Conservation (phyloP, 2,329 filamentous ascomycete genomes). For the Alternaria consortialis region DNA sequence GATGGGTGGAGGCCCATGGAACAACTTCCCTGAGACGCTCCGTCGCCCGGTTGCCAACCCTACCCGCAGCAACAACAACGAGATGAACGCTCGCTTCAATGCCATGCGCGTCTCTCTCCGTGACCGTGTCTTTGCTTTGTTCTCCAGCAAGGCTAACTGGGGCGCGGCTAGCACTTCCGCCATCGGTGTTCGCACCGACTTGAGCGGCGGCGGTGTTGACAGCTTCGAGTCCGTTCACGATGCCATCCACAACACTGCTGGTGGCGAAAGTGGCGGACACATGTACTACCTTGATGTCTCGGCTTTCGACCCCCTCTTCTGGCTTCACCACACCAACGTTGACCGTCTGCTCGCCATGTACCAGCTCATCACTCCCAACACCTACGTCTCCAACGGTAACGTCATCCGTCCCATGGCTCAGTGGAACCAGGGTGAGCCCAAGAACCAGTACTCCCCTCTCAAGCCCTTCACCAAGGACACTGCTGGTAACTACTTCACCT, state of each 20-base stretch:
- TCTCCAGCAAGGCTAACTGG: slow-evolving; percentile 44
- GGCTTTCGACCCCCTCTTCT: slow-evolving; percentile 76
- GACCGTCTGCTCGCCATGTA: slow-evolving; percentile 72
- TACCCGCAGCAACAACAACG: slow-evolving; percentile 51
- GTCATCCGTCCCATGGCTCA: slow-evolving; percentile 44
- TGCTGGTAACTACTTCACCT: slow-evolving; percentile 57
- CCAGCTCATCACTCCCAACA: slow-evolving; percentile 75
- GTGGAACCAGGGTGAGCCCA: slow-evolving; percentile 55
- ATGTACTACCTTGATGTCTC: slow-evolving; percentile 78
- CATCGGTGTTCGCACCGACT: slow-evolving; percentile 44
- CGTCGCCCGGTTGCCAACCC: slow-evolving; percentile 46
- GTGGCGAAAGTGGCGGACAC: slow-evolving; percentile 66
- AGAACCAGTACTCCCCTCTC: slow-evolving; percentile 63
- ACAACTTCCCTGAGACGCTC: slow-evolving; percentile 43
- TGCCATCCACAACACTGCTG: slow-evolving; percentile 44
- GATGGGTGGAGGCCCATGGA: slow-evolving; percentile 53
- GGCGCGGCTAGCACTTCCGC: slow-evolving; percentile 40
- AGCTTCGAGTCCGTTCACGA: slow-evolving; percentile 51
- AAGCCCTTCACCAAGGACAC: slow-evolving; percentile 48
- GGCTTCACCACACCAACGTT: slow-evolving; percentile 52
- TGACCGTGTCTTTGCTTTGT: slow-evolving; percentile 49
- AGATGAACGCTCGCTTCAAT: slow-evolving; percentile 42
- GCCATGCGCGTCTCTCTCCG: slow-evolving; percentile 43
- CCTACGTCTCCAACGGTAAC: slow-evolving; percentile 66
- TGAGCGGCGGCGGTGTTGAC: slow-evolving; percentile 43